Evolutionary conservation across 176 grass and related monocot species (phyloP).

Genomic region (Cocos nucifera): DNA sequence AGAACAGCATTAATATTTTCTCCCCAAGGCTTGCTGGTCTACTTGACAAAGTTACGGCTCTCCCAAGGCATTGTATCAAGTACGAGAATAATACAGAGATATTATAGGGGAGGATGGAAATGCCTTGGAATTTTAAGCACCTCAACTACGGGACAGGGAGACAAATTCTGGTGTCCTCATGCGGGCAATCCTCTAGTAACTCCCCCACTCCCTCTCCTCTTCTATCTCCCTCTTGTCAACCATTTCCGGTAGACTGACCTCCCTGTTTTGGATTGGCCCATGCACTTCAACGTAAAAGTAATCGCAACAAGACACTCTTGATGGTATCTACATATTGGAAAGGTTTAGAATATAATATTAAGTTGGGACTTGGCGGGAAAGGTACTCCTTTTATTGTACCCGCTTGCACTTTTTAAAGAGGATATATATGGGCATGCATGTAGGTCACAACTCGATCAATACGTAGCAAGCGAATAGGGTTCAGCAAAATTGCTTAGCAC

Average conservation of each 20-base stretch:
- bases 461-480: too few relatives aligned
- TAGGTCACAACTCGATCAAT: neutral
- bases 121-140: neutral
- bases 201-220: neutral
- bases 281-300: conserved; percentile 14
- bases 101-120: neutral
- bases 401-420: conserved; percentile 13
- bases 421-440: conserved; percentile 16
- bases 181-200: too few relatives aligned
- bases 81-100: neutral
- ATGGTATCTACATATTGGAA: neutral
- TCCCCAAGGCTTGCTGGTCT: conserved; percentile 39
- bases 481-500: too few relatives aligned
- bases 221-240: neutral
- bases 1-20: conserved; percentile 37
- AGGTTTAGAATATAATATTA: neutral
- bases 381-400: neutral
- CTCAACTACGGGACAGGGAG: neutral
- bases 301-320: neutral
- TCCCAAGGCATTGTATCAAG: neutral
- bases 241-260: neutral
- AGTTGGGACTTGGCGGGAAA: neutral
- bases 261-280: neutral
- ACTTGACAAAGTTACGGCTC: neutral
- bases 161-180: neutral